phyloP scores from a whole-genome alignment of 352 stramenopile genomes.

The Globisporangium recalcitrans region DNA sequence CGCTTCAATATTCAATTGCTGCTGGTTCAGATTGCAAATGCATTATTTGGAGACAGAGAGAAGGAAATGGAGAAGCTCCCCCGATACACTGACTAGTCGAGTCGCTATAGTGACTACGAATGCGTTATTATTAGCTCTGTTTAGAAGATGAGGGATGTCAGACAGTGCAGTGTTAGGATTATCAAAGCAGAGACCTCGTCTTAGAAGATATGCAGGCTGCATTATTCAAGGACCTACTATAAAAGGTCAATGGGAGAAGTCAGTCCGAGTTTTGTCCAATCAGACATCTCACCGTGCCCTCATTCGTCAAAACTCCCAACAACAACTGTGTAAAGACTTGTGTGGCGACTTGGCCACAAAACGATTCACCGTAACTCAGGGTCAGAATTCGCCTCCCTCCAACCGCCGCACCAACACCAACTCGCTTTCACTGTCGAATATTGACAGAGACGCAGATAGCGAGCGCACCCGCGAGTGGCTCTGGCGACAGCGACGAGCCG shows the following conservation, averaged over 20 bases:
- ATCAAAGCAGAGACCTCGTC: too few relatives aligned
- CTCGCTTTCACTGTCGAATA: neutral
- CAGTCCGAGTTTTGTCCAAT: neutral
- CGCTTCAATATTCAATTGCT: neutral
- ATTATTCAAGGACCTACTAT: too few relatives aligned
- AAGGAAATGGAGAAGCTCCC: constrained; percentile 6
- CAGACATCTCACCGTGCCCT: neutral
- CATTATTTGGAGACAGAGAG: neutral
- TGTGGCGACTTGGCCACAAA: constrained; percentile 5
- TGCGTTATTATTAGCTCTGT: too few relatives aligned
- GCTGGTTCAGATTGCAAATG: too few relatives aligned
- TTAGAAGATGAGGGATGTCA: too few relatives aligned
- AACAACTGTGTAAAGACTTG: constrained; percentile 3
- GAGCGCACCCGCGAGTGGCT: neutral
- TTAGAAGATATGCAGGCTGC: too few relatives aligned
- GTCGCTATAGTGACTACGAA: neutral
- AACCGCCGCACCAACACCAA: constrained; percentile 1
- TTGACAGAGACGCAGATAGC: neutral
- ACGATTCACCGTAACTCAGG: constrained; percentile 18
- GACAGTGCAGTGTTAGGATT: too few relatives aligned
- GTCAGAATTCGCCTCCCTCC: constrained; percentile 5
- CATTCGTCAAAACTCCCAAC: constrained; percentile 2
- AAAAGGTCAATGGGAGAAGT: neutral
- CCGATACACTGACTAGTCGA: neutral
- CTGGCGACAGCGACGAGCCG: neutral